Evolutionary conservation across 129 eudicot species (phyloP).

Genomic region (Heracleum sosnowskyi): DNA sequence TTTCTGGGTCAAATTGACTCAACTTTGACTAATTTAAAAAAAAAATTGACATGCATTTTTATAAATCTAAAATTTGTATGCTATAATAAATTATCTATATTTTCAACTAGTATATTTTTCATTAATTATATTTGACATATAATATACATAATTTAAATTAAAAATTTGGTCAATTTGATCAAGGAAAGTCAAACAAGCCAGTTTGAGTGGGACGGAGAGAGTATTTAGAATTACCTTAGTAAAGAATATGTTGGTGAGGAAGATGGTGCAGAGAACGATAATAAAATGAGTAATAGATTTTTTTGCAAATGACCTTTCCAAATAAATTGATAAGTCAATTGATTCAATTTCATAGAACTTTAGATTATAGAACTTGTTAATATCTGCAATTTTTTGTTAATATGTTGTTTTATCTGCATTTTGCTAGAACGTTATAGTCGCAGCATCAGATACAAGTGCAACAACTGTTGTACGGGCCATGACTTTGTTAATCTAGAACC

Average conservation of each 20-base stretch:
- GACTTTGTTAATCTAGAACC: neutral
- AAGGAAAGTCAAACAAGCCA: too few species aligned
- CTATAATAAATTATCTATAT: too few species aligned
- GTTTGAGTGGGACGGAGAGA: too few species aligned
- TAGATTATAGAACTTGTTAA: neutral
- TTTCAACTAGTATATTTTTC: too few species aligned
- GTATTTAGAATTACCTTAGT: neutral
- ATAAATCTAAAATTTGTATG: too few species aligned
- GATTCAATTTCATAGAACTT: neutral
- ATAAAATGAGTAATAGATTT: neutral
- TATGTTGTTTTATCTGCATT: neutral
- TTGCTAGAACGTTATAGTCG: neutral
- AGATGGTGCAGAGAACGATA: neutral
- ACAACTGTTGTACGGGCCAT: neutral
- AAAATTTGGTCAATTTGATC: too few species aligned
- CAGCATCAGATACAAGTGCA: constrained; percentile 4
- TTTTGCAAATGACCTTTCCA: neutral
- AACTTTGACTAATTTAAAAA: too few species aligned
- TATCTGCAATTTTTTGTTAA: neutral
- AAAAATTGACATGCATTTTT: too few species aligned
- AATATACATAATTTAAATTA: too few species aligned
- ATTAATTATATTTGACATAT: too few species aligned
- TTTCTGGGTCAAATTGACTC: too few species aligned
- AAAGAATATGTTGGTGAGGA: neutral
- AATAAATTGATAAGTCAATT: too few species aligned